Evolutionary conservation across 495 filamentous ascomycete genomes (phyloP).

Genomic region (Aspergillus sparsus): DNA sequence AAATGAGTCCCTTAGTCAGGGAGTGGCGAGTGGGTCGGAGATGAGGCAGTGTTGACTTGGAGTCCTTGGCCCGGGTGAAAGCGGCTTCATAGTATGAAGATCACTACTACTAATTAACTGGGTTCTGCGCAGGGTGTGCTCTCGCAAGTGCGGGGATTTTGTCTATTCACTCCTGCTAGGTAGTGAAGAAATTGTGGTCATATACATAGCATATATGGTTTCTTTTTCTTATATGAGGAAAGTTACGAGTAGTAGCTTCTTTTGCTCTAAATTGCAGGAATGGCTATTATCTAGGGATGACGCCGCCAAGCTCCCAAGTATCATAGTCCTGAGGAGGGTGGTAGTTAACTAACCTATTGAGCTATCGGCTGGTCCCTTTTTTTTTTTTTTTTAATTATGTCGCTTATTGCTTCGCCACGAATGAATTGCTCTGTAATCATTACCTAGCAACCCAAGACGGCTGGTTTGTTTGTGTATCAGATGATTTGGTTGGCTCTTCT

Average conservation of each 20-base stretch:
- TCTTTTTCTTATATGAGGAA: too few relatives aligned
- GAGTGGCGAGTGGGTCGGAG: background rate
- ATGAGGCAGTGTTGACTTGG: background rate
- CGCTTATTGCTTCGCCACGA: slow-evolving; percentile 1
- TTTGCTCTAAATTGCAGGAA: too few relatives aligned
- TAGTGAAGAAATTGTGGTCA: too few relatives aligned
- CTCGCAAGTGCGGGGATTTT: too few relatives aligned
- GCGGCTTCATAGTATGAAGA: too few relatives aligned
- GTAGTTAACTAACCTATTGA: background rate
- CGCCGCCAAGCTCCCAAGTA: too few relatives aligned
- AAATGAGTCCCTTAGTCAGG: background rate
- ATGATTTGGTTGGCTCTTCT: background rate
- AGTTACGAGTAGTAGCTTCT: too few relatives aligned
- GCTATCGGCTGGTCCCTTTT: background rate
- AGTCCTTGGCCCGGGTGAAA: background rate
- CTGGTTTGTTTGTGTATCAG: background rate
- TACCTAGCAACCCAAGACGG: background rate
- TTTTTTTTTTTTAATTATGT: background rate
- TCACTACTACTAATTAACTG: background rate
- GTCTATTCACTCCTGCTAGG: too few relatives aligned
- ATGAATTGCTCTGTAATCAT: background rate
- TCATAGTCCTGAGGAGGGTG: background rate
- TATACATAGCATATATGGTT: too few relatives aligned
- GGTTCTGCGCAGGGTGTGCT: background rate
- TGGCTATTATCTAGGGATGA: too few relatives aligned